phyloP scores from a whole-genome alignment of 108 stramenopile genomes.

The Fragilaria crotonensis region DNA sequence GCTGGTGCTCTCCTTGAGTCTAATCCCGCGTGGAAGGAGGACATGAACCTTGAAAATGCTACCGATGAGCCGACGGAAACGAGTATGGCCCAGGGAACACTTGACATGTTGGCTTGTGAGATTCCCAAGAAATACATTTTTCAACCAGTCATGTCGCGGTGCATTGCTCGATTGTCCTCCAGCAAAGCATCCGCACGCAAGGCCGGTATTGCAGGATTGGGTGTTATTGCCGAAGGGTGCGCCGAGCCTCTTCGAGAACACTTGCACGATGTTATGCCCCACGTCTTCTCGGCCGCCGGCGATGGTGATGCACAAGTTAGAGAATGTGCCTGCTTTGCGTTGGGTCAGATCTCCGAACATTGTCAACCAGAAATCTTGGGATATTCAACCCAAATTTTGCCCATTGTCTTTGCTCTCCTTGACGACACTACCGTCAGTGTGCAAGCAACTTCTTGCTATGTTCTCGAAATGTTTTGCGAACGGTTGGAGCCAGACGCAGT shows the following conservation, averaged over 20 bases:
- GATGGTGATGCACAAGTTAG: conserved; percentile 85
- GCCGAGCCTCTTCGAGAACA: conserved; percentile 75
- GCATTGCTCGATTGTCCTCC: conserved; percentile 68
- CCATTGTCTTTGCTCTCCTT: conserved; percentile 87
- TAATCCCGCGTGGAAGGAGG: conserved; percentile 81
- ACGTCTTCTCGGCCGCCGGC: conserved; percentile 69
- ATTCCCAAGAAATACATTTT: conserved; percentile 94
- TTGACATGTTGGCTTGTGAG: conserved; percentile 95
- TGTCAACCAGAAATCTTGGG: conserved; percentile 95
- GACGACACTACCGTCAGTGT: conserved; percentile 86
- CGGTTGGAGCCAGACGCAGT: conserved; percentile 91
- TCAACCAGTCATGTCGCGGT: conserved; percentile 77
- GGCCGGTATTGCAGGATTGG: conserved; percentile 93
- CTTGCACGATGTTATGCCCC: conserved; percentile 71
- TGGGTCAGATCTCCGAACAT: conserved; percentile 95
- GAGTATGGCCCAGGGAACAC: conserved; percentile 89
- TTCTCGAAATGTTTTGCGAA: conserved; percentile 98
- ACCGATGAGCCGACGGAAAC: conserved; percentile 86
- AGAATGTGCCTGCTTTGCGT: conserved; percentile 95
- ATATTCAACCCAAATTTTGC: conserved; percentile 85
- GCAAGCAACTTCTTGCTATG: conserved; percentile 93
- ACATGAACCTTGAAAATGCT: conserved; percentile 62
- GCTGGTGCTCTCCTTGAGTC: conserved; percentile 93
- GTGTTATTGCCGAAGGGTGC: conserved; percentile 94
- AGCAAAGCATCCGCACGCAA: conserved; percentile 79